phyloP scores from a whole-genome alignment of 768 basidiomycete genomes.

The Tulasnella sp. region DNA sequence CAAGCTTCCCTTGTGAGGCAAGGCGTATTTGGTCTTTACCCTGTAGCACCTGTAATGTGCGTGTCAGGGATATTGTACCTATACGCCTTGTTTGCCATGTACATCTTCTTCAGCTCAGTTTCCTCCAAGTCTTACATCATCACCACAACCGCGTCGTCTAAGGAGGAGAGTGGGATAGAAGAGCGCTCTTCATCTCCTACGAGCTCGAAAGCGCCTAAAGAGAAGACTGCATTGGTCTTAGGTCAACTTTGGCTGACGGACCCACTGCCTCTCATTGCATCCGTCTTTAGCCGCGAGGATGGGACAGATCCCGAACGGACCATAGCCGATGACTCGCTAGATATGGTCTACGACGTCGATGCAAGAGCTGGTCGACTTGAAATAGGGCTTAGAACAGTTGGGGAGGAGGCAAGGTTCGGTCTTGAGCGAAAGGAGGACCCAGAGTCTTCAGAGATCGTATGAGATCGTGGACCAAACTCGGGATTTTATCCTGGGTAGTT shows the following conservation, averaged over 20 bases:
- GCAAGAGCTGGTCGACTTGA: not conserved
- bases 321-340: not conserved
- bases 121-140: not conserved
- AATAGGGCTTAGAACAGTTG: not conserved
- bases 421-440: not conserved
- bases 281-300: not conserved
- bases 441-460: not conserved
- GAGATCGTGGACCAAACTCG: no score
- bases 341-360: not conserved
- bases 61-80: not conserved
- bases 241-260: constrained; percentile 1
- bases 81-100: not conserved
- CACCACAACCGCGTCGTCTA: not conserved
- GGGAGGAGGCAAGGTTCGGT: not conserved
- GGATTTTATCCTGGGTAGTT: no score
- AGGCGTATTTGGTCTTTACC: not conserved
- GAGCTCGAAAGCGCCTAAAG: not conserved
- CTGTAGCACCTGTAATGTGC: not conserved
- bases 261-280: not conserved
- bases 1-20: not conserved
- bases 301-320: not conserved
- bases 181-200: not conserved
- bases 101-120: constrained; percentile 1
- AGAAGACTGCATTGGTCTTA: not conserved
- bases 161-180: not conserved